Percentiles rank a stretch among this genome's conserved stretches.
Evolutionary conservation across 768 basidiomycete species (phyloP).

Genomic region (Rossbeevera mucosa): DNA sequence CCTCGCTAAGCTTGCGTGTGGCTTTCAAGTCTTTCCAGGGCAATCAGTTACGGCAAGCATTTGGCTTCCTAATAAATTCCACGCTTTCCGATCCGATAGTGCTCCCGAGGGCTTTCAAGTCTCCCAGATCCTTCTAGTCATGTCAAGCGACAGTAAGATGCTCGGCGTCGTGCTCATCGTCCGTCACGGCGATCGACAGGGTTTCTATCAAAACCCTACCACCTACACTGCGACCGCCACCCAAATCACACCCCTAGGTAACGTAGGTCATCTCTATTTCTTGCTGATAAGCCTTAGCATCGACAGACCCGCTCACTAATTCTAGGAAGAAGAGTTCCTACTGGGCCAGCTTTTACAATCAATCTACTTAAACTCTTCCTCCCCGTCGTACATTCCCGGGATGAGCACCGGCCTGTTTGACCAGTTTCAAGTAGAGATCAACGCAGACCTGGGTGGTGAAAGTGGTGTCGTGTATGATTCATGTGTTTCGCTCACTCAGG

Average conservation of each 20-base stretch:
- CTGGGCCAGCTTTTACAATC: conserved; percentile 50
- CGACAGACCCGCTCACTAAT: background rate
- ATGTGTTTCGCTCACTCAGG: conserved; percentile 64
- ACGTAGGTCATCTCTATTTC: conserved; percentile 35
- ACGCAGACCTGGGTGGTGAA: conserved; percentile 69
- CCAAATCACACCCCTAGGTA: conserved; percentile 63
- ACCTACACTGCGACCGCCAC: conserved; percentile 56
- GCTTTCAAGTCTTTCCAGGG: background rate
- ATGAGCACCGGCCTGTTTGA: conserved; percentile 33
- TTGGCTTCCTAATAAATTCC: no score
- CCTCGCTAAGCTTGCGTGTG: background rate
- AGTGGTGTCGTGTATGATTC: conserved; percentile 63
- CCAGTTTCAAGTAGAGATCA: conserved; percentile 41
- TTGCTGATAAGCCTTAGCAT: background rate
- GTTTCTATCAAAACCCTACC: conserved; percentile 60
- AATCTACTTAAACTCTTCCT: conserved; percentile 51
- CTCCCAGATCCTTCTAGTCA: background rate
- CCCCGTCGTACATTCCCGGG: conserved; percentile 48
- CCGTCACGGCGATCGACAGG: conserved; percentile 59
- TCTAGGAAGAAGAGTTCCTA: conserved; percentile 53
- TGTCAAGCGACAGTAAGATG: conserved; percentile 30
- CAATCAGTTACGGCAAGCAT: background rate
- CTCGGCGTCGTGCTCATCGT: conserved; percentile 54
- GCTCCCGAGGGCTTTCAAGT: background rate
- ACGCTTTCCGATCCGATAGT: no score